Conservation (phyloP, 495 filamentous ascomycete genomes). For the Podospora australis region DNA sequence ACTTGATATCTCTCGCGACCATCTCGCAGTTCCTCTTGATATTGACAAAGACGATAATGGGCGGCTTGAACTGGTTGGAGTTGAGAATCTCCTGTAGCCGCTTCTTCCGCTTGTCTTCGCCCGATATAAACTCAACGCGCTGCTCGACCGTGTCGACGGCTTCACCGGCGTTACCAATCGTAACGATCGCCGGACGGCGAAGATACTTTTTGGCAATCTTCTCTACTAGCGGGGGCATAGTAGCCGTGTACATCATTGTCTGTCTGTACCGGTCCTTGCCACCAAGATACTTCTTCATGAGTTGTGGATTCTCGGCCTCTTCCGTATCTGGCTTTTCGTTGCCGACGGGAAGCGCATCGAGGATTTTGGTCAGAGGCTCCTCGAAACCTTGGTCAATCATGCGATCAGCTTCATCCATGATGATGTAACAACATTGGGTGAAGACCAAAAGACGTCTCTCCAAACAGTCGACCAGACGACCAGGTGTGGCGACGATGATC, state of each 20-base stretch:
- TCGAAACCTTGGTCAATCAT: conserved; percentile 99
- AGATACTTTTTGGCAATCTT: conserved; percentile 96
- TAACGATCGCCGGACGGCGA: conserved; percentile 87
- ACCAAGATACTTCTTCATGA: conserved; percentile 77
- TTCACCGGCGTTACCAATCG: conserved; percentile 89
- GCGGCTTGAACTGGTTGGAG: conserved; percentile 78
- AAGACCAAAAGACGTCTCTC: conserved; percentile 89
- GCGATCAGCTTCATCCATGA: conserved; percentile 94
- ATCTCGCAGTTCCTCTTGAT: conserved; percentile 99
- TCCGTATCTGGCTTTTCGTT: conserved; percentile 97
- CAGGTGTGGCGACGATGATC: conserved; percentile 97
- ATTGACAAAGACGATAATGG: conserved; percentile 99
- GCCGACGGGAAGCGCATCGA: conserved; percentile 88
- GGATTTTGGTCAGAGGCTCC: conserved; percentile 95
- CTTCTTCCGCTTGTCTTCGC: conserved; percentile 97
- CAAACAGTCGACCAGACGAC: conserved; percentile 94
- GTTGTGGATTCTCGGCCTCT: conserved; percentile 77
- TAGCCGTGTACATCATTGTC: conserved; percentile 99
- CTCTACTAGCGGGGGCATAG: conserved; percentile 91
- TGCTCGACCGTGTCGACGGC: conserved; percentile 99
- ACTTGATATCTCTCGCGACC: conserved; percentile 89
- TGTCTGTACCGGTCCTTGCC: conserved; percentile 87
- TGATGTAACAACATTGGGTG: conserved; percentile 94
- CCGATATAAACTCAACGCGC: conserved; percentile 83
- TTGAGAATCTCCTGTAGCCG: conserved; percentile 84